Percentiles rank a stretch among this genome's conserved stretches.
phyloP scores from a whole-genome alignment of 306 rosid species.

The Dryas alaskensis region DNA sequence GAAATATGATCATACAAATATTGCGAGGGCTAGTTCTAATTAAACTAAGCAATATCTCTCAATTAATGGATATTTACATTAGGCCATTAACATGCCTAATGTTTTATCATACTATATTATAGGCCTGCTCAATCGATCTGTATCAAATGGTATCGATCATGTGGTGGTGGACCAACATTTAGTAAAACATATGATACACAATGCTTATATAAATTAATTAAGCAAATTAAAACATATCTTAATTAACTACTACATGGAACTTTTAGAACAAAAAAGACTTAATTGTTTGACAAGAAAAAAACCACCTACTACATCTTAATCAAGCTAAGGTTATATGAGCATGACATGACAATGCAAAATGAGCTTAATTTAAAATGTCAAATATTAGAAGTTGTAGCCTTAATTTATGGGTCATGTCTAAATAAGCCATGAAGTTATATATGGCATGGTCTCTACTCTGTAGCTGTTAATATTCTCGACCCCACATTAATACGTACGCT shows the following conservation, averaged over 20 bases:
- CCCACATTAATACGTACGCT: neutral
- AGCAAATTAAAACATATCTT: neutral
- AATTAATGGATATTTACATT: too few species aligned
- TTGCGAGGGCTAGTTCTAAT: too few species aligned
- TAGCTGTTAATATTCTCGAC: too few species aligned
- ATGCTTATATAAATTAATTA: neutral
- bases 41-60: too few species aligned
- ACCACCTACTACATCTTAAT: conserved; percentile 25
- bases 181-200: conserved; percentile 21
- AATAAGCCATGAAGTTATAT: conserved; percentile 28
- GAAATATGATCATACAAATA: too few species aligned
- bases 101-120: too few species aligned
- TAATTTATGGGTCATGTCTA: conserved; percentile 6
- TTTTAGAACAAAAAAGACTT: too few species aligned
- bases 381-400: conserved; percentile 17
- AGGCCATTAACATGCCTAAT: too few species aligned
- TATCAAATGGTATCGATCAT: too few species aligned
- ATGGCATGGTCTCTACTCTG: conserved; percentile 18
- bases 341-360: conserved; percentile 26
- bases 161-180: conserved; percentile 38
- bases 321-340: conserved; percentile 34
- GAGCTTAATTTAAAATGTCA: conserved; percentile 17
- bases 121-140: too few species aligned
- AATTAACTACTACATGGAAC: too few species aligned
- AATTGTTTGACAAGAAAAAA: neutral